Percentiles rank a stretch among this genome's conserved stretches.
These are phyloP conservation scores for Pichia sp. DNA, from an alignment of 1,139 yeast genomes.

Conservation along the genomic window DNA sequence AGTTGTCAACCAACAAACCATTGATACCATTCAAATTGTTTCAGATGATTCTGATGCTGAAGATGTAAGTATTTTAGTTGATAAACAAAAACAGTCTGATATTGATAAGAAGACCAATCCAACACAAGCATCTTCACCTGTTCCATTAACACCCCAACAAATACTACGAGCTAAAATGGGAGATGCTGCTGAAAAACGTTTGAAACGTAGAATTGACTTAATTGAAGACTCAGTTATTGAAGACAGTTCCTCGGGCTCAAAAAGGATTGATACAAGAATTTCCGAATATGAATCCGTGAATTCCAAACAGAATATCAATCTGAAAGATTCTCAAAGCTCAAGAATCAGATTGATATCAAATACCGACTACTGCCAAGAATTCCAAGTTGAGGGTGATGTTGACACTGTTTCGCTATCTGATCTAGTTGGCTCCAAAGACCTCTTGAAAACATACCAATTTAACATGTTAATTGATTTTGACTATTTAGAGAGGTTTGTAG, in stretches of 20 bases:
- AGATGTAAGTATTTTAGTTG: no score
- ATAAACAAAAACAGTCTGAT: no score
- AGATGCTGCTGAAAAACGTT: constrained; percentile 20
- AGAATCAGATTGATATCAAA: constrained; percentile 24
- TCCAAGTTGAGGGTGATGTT: constrained; percentile 17
- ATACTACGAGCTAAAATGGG: constrained; percentile 16
- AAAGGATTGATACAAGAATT: background rate
- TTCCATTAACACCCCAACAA: constrained; percentile 9
- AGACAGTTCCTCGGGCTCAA: background rate
- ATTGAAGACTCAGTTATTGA: background rate
- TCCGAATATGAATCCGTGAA: background rate
- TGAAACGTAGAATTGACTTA: constrained; percentile 2
- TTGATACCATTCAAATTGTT: background rate
- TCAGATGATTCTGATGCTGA: constrained; percentile 3
- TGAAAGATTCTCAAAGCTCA: constrained; percentile 14
- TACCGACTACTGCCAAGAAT: constrained; percentile 18
- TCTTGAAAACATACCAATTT: constrained; percentile 41
- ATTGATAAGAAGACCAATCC: no score
- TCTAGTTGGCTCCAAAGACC: constrained; percentile 31
- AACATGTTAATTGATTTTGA: constrained; percentile 41
- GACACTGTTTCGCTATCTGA: constrained; percentile 27
- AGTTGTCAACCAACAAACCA: background rate
- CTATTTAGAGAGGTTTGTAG: constrained; percentile 32
- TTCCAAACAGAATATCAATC: background rate
- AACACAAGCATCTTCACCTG: no score